These are phyloP conservation scores for Claviceps spartinae DNA, from an alignment of 2,329 filamentous ascomycete species.

Conservation along the genomic window DNA sequence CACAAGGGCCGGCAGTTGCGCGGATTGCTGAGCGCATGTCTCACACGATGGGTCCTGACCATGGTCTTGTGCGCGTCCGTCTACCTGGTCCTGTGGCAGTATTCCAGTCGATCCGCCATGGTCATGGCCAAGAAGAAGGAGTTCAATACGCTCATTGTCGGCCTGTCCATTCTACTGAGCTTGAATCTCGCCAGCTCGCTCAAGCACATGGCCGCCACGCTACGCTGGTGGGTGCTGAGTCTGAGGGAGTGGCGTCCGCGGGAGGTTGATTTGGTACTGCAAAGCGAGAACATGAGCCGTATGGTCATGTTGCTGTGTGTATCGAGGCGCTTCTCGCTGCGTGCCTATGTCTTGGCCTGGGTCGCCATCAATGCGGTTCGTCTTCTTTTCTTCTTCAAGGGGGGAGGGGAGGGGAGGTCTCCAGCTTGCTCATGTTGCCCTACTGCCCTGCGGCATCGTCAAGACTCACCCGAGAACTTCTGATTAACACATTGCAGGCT, in stretches of 20 bases:
- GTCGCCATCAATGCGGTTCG: conserved; percentile 13
- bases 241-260: conserved; percentile 20
- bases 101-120: conserved; percentile 17
- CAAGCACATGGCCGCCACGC: conserved; percentile 28
- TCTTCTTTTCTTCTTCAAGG: not conserved
- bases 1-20: conserved; percentile 10
- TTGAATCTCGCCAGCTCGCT: conserved; percentile 28
- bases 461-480: too few species aligned
- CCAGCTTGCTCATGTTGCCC: too few species aligned
- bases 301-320: conserved; percentile 10
- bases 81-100: conserved; percentile 17
- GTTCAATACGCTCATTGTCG: conserved; percentile 31
- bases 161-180: conserved; percentile 27
- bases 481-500: conserved; percentile 12
- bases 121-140: conserved; percentile 21
- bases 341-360: conserved; percentile 11
- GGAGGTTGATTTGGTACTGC: conserved; percentile 18
- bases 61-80: conserved; percentile 15
- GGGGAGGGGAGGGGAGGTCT: too few species aligned
- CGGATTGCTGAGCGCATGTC: conserved; percentile 8
- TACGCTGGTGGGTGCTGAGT: conserved; percentile 33
- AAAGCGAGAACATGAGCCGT: conserved; percentile 13
- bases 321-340: conserved; percentile 9
- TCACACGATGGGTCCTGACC: conserved; percentile 17
- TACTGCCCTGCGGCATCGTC: too few species aligned